Base-by-base conservation (phyloP, 768 basidiomycete species). In the Rhodotorula paludigena region DNA sequence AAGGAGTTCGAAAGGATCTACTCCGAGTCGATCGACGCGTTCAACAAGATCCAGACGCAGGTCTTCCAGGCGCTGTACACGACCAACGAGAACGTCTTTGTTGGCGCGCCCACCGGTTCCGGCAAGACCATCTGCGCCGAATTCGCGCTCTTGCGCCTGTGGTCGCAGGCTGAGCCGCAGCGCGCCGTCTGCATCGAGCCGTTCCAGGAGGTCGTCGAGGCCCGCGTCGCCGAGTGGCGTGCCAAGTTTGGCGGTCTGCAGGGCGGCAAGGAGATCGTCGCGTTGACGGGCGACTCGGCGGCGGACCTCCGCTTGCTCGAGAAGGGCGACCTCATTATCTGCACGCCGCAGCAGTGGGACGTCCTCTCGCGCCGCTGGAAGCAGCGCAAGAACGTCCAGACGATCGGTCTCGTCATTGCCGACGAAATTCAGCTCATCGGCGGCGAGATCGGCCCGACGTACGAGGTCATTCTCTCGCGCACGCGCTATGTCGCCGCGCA, bases 21-120 rank as follows among this genome's bases (percentile, higher is more conserved):
- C 78, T 84, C 86, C 1, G 84, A 83, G 25, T 85, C 85, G 0
- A 86, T 98, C 71, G 83, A 85, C 68, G 86, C 85, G 1, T 98
- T 97, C 83, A 98, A 98, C 84, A 99, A 97, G 79, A 97, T 98
- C 68, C 96, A 98, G 77, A 98, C 92, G 0, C 96, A 98, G 79
- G 93, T 96, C 52, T 98, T 99, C 87, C 92, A 97, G 74, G 93
- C 94, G 0, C 82, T 99, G 0, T 99, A 97, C 78, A 92, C 90
- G 0, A 87, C 91, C 0, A 93, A 97, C 75, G 96, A 98, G 76
- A 98, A 94, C 74, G 88, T 94, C 48, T 93, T 98, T 76, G 86
- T 99, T 63, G 93, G 92, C 28, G 96, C 94, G 1, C 94, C 96
- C 0, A 92, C 96, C 1, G 94, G 96, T 32, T 91, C 89, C 57